phyloP scores from a whole-genome alignment of 495 filamentous ascomycete species.

The Xylaria bambusicola region DNA sequence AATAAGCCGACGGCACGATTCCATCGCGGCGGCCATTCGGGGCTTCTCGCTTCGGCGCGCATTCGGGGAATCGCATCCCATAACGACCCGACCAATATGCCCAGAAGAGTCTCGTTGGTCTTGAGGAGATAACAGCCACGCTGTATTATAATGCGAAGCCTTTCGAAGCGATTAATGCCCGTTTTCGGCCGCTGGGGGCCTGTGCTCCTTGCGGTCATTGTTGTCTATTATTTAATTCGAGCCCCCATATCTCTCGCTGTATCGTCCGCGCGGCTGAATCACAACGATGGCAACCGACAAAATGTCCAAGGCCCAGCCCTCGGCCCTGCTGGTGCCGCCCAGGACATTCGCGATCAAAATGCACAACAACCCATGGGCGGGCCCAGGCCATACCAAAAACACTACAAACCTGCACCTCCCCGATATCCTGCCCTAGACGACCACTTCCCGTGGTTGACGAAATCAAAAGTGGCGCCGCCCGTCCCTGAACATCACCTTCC shows the following conservation, averaged over 20 bases:
- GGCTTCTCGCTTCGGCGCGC: slow-evolving; percentile 17
- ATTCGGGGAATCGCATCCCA: neutral
- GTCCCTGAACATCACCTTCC: slow-evolving; percentile 42
- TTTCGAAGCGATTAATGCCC: slow-evolving; percentile 33
- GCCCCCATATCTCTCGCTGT: slow-evolving; percentile 26
- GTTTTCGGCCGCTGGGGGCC: slow-evolving; percentile 29
- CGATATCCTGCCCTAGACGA: slow-evolving; percentile 27
- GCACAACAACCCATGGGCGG: slow-evolving; percentile 23
- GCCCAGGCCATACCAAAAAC: slow-evolving; percentile 23
- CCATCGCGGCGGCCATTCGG: neutral
- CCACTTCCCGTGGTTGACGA: slow-evolving; percentile 32
- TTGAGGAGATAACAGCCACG: slow-evolving; percentile 29
- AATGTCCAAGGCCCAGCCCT: slow-evolving; percentile 3
- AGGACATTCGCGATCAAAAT: slow-evolving; percentile 23
- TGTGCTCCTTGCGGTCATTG: slow-evolving; percentile 28
- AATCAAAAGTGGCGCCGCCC: slow-evolving; percentile 21
- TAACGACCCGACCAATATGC: slow-evolving; percentile 30
- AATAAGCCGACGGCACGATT: neutral
- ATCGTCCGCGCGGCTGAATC: slow-evolving; percentile 4
- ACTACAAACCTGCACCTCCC: slow-evolving; percentile 29
- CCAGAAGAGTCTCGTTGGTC: slow-evolving; percentile 17
- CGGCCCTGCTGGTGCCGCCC: slow-evolving; percentile 18
- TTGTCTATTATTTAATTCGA: slow-evolving; percentile 32
- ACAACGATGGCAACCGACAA: slow-evolving; percentile 7
- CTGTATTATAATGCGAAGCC: slow-evolving; percentile 29